phyloP scores from a whole-genome alignment of 805 yeast species.

The Zygoascus tannicola region DNA sequence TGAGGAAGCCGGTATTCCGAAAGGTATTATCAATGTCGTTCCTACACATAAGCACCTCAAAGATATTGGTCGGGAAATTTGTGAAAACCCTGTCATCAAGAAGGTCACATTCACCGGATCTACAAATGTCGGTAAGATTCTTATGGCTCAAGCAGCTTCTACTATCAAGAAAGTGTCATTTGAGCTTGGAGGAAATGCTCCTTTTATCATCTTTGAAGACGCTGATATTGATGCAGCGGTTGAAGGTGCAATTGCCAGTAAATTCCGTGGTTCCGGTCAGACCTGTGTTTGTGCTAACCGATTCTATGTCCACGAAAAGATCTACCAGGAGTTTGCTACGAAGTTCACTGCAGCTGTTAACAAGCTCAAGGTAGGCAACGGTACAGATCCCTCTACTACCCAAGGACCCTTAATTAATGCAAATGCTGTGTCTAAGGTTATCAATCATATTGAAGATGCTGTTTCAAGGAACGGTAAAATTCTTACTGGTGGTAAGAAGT shows the following conservation, averaged over 20 bases:
- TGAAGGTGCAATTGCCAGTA: conserved; percentile 54
- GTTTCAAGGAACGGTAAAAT: conserved; percentile 52
- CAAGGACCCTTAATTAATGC: conserved; percentile 73
- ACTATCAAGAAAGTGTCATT: conserved; percentile 63
- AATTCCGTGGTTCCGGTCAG: conserved; percentile 74
- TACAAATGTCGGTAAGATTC: conserved; percentile 59
- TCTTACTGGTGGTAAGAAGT: conserved; percentile 49
- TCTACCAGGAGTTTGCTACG: conserved; percentile 56
- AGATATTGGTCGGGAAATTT: conserved; percentile 46
- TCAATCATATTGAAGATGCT: conserved; percentile 59
- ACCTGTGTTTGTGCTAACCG: conserved; percentile 79
- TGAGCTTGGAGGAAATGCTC: conserved; percentile 80
- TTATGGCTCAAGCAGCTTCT: conserved; percentile 51
- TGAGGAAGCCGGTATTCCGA: conserved; percentile 61
- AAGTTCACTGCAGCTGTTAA: conserved; percentile 41
- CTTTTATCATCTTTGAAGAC: conserved; percentile 67
- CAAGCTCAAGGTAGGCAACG: conserved; percentile 51
- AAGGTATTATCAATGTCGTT: conserved; percentile 58
- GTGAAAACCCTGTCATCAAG: conserved; percentile 45
- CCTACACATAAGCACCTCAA: conserved; percentile 31
- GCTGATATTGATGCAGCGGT: conserved; percentile 63
- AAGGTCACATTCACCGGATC: conserved; percentile 77
- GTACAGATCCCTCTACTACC: conserved; percentile 46
- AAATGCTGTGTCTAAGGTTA: conserved; percentile 53
- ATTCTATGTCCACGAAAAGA: conserved; percentile 51